Conservation (phyloP, 768 basidiomycete genomes). For the Gymnopilus junonius region DNA sequence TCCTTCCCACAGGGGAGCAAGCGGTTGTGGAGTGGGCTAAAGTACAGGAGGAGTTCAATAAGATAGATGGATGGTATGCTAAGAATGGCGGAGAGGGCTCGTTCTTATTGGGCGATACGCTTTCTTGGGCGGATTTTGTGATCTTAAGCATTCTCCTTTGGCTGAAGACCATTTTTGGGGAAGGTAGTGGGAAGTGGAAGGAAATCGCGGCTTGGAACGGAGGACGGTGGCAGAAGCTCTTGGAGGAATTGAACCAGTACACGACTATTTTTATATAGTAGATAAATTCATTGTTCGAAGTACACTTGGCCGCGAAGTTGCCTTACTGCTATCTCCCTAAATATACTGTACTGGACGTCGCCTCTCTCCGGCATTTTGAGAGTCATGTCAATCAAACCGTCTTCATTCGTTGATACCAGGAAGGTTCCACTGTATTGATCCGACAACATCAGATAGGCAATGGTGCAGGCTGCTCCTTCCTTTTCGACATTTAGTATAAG, state of each 20-base stretch:
- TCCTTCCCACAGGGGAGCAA: background rate
- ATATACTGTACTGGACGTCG: background rate
- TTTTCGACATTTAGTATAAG: background rate
- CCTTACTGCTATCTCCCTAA: background rate
- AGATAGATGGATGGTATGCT: background rate
- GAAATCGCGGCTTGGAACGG: background rate
- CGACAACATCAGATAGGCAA: constrained; percentile 1
- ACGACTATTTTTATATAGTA: background rate
- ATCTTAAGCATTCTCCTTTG: background rate
- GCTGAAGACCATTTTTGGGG: background rate
- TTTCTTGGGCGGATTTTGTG: background rate
- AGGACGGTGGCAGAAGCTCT: constrained; percentile 26
- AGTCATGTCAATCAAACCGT: constrained; percentile 1
- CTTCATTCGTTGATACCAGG: background rate
- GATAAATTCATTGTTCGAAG: background rate
- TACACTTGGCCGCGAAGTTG: background rate
- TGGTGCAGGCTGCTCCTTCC: background rate
- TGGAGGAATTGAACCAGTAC: background rate
- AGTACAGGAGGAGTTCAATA: background rate
- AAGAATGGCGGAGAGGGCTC: background rate
- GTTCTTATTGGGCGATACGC: background rate
- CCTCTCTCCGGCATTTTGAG: constrained; percentile 10
- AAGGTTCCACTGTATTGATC: constrained; percentile 11
- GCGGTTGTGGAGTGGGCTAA: background rate
- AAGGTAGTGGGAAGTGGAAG: background rate